Conservation (phyloP, 306 rosid genomes). For the Pyrus bretschneideri region DNA sequence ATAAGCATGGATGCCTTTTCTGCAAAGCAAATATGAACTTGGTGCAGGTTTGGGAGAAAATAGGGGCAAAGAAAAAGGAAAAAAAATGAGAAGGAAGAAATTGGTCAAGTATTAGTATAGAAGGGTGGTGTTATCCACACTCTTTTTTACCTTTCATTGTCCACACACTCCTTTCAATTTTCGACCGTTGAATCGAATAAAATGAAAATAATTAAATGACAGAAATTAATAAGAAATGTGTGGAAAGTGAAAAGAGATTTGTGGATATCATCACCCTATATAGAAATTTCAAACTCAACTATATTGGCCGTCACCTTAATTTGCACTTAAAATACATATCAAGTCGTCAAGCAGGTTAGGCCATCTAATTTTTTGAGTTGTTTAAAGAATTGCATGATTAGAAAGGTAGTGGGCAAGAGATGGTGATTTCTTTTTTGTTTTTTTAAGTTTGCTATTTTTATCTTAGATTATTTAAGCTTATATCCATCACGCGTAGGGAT, state of each 20-base stretch:
- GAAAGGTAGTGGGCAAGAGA: background rate
- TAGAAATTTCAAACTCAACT: too few relatives aligned
- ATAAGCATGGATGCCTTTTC: background rate
- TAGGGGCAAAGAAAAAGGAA: background rate
- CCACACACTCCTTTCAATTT: too few relatives aligned
- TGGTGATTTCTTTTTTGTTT: background rate
- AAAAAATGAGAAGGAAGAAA: background rate
- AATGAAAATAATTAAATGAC: too few relatives aligned
- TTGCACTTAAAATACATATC: too few relatives aligned
- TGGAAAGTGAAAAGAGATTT: too few relatives aligned
- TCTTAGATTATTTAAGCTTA: background rate
- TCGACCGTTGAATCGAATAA: too few relatives aligned
- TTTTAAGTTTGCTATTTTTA: background rate
- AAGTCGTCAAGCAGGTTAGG: background rate
- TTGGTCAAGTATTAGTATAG: background rate
- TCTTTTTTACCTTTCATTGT: too few relatives aligned
- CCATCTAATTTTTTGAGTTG: background rate
- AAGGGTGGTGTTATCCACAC: too few relatives aligned
- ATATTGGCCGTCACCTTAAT: too few relatives aligned
- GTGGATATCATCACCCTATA: too few relatives aligned
- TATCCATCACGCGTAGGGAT: too few relatives aligned
- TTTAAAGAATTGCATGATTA: background rate
- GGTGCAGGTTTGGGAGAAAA: background rate
- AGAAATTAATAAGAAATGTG: accelerated
- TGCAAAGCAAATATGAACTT: background rate